These are phyloP conservation scores for Hirsutella thompsonii DNA, from an alignment of 2,329 filamentous ascomycete species.

Conservation along the genomic window DNA sequence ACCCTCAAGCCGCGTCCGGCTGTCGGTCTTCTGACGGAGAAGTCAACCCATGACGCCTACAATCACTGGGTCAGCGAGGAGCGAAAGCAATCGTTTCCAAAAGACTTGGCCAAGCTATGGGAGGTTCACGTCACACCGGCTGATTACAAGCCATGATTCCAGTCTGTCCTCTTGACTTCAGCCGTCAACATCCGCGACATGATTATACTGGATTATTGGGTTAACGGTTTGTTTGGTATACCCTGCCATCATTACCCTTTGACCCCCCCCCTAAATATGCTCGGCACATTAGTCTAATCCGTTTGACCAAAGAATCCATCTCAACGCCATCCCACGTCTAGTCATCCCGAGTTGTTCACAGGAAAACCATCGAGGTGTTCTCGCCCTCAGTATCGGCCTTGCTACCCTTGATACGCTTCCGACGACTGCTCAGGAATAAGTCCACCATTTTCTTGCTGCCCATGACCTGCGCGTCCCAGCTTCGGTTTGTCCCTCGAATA, in stretches of 20 bases:
- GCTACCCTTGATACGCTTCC: slow-evolving; percentile 25
- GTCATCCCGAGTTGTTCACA: too few species aligned
- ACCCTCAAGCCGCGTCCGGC: slow-evolving; percentile 29
- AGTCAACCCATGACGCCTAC: slow-evolving; percentile 28
- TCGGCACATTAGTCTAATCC: too few species aligned
- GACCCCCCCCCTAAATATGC: too few species aligned
- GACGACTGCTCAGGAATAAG: slow-evolving; percentile 36
- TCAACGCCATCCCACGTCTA: too few species aligned
- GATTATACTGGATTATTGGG: too few species aligned
- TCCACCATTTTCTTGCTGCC: slow-evolving; percentile 42
- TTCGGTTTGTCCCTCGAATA: not conserved
- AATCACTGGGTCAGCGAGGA: slow-evolving; percentile 25
- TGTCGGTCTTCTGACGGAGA: slow-evolving; percentile 34
- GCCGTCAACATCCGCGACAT: too few species aligned
- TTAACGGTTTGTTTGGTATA: too few species aligned
- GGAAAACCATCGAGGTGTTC: slow-evolving; percentile 17
- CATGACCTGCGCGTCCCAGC: slow-evolving; percentile 20
- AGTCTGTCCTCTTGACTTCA: too few species aligned
- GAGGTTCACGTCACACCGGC: slow-evolving; percentile 26
- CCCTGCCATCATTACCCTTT: too few species aligned
- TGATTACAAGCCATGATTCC: not conserved
- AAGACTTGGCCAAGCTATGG: slow-evolving; percentile 24
- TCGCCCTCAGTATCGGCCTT: slow-evolving; percentile 10
- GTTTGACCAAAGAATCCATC: too few species aligned
- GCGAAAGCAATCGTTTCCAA: slow-evolving; percentile 16